Evolutionary conservation across 352 stramenopile species (phyloP), one percentile per base, ranked within the genome.

Genomic region (Phytophthora nicotianae): DNA sequence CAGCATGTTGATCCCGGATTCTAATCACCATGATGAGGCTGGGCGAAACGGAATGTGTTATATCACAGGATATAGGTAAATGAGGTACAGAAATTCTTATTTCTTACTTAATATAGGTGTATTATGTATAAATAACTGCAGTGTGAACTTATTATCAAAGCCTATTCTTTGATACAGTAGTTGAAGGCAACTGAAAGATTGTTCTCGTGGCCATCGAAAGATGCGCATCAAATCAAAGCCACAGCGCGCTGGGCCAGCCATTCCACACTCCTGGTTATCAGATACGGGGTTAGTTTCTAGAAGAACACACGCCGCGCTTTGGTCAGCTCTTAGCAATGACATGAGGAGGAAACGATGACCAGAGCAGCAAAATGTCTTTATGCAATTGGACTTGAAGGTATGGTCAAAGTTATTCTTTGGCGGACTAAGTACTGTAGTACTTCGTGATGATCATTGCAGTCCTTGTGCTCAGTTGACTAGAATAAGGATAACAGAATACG

Each of bases 21-120:
- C 62, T 65, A 70, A 70, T 52, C 62, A 58, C 17, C 20, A 52
- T 65, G 62, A 62, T 70, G 62, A 65, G 62, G 56, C 48, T 19
- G 35, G 26, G 6, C 20, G 51, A 57, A 67, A 67, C 46, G 46
- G 32, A 69, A 27, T 64, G 50, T 64, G 0, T 0, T 16, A 6
- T 47, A 5, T 58, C 32, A 38, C n/a, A 38, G 32, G 29, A 35
- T 2, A 16, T 3, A 42, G 29, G 26, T 0, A 52, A n/a, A 58
- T 57, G 8, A 24, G 17, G 17, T 24, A 24, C 5, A 8, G 13
- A 1, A 5, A 20, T 4, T 42, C 13, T 41, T 23, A 49, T 27
- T 17, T 17, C 0, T 14, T 33, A 32, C 8, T 14, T 1, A 20
- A 13, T 10, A 13, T 27, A 29, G 0, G 9, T 13, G 21, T 37